Base-by-base conservation (phyloP, 495 filamentous ascomycete species). In the Cercophora samala region DNA sequence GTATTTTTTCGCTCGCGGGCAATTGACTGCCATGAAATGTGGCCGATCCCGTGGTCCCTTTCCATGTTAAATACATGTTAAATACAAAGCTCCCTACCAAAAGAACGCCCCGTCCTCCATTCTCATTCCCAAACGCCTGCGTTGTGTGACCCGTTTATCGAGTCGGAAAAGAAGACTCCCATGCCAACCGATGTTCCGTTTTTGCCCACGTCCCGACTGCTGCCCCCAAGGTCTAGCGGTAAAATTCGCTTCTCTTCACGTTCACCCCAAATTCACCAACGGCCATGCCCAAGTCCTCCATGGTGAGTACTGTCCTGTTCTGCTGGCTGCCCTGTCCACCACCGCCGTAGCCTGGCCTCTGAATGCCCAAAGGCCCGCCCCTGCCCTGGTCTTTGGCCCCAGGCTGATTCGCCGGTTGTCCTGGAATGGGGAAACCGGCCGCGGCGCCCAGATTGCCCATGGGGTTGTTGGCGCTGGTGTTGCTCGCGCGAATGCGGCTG, bases 261-360 rank as follows among this genome's bases (percentile, higher is more conserved):
- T 96, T 98, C 61, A 98, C 93, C 0, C 96, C 95, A 80, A 97
- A 98, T 80, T 98, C 95, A 0, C 91, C 90, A 21, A 97, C 95
- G 5, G 95, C 95, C 90, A 96, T 97, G 2, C 95, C 95, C 73
- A 99, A 76, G 83, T 99, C 95, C 80, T 99, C 95, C 95, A 99
- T 98, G 5, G 96, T 98, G 66, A 99, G 80, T 69, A 99, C 95
- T 46, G 95, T 97, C 62, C 94, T 85, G 53, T 94, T 95, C 78
- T 95, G 91, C 54, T 90, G 90, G 0, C 93, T 92, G 24, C 93
- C 96, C 62, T 91, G 91, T 0, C 94, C 95, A 68, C 94, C 95
- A 70, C 93, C 94, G 13, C 93, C 95, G 78, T 91, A 98, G 5
- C 95, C 96, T 23, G 96, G 88, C 61, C 95, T 79, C 81, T 95